phyloP scores from a whole-genome alignment of 2,329 filamentous ascomycete species.

The Xylaria hypoxylon region DNA sequence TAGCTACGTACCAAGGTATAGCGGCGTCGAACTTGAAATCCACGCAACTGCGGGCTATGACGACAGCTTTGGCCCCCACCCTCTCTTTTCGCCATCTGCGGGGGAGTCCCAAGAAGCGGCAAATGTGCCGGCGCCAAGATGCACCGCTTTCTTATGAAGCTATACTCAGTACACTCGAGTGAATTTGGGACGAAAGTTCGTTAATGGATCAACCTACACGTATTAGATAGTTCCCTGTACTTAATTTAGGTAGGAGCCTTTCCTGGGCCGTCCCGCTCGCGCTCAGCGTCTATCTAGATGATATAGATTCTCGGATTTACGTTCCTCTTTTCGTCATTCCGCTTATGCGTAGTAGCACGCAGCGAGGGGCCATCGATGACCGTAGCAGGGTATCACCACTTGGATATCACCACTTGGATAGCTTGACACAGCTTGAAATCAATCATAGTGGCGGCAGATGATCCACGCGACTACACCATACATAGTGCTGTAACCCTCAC shows the following conservation, averaged over 20 bases:
- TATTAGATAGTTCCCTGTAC: neutral
- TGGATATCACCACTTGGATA: neutral
- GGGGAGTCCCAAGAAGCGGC: neutral
- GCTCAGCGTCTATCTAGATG: neutral
- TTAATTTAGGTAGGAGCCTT: constrained; percentile 8
- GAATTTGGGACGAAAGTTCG: neutral
- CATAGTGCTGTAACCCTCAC: constrained; percentile 7
- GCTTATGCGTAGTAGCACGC: neutral
- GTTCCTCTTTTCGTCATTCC: no score
- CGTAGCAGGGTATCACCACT: constrained; percentile 10
- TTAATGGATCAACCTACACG: neutral
- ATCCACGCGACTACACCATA: constrained; percentile 21
- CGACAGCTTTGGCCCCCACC: constrained; percentile 20
- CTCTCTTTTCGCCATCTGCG: constrained; percentile 6
- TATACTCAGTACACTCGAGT: no score
- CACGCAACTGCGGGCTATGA: constrained; percentile 9
- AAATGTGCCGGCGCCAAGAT: no score
- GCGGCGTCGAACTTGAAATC: neutral
- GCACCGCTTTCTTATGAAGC: no score
- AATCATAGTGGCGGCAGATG: constrained; percentile 22
- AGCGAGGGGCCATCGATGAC: neutral
- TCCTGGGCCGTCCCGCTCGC: constrained; percentile 17
- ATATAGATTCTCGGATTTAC: neutral
- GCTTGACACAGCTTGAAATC: constrained; percentile 8
- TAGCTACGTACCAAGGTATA: no score